A percentile compares a stretch with the other conserved stretches of the same genome.
phyloP scores from a whole-genome alignment of 257 asterid genomes.

The Jacaranda mimosifolia region DNA sequence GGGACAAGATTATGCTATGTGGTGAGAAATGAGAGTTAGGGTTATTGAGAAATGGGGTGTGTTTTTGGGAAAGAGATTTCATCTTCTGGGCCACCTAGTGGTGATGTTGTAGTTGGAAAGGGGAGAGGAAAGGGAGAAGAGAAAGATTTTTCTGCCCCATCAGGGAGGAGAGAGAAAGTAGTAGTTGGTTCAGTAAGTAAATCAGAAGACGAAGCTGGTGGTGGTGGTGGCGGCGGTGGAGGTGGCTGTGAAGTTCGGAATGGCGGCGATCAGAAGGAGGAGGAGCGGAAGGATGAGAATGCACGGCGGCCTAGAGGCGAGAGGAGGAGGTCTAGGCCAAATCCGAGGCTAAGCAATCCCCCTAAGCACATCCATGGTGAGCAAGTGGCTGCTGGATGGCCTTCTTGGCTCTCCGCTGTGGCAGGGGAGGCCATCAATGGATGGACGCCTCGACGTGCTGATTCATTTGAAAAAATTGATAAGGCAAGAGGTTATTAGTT shows the following conservation, averaged over 20 bases:
- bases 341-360: conserved; percentile 85
- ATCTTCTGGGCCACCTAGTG: conserved; percentile 59
- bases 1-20: conserved; percentile 44
- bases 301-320: conserved; percentile 54
- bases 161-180: conserved; percentile 74
- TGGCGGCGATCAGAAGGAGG: conserved; percentile 60
- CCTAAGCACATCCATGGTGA: conserved; percentile 82
- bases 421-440: conserved; percentile 93
- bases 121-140: conserved; percentile 53
- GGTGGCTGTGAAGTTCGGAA: conserved; percentile 55
- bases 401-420: conserved; percentile 85
- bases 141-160: conserved; percentile 52
- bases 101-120: conserved; percentile 55
- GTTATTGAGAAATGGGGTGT: conserved; percentile 76
- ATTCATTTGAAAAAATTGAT: conserved; percentile 80
- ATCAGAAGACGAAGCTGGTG: conserved; percentile 46
- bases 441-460: conserved; percentile 90
- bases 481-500: conserved; percentile 60
- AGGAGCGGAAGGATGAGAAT: conserved; percentile 53
- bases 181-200: conserved; percentile 56
- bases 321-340: conserved; percentile 80
- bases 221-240: conserved; percentile 29
- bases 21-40: conserved; percentile 78
- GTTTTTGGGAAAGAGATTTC: conserved; percentile 79
- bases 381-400: conserved; percentile 98